These are phyloP conservation scores for Geum urbanum DNA, from an alignment of 306 rosid genomes.

Conservation along the genomic window DNA sequence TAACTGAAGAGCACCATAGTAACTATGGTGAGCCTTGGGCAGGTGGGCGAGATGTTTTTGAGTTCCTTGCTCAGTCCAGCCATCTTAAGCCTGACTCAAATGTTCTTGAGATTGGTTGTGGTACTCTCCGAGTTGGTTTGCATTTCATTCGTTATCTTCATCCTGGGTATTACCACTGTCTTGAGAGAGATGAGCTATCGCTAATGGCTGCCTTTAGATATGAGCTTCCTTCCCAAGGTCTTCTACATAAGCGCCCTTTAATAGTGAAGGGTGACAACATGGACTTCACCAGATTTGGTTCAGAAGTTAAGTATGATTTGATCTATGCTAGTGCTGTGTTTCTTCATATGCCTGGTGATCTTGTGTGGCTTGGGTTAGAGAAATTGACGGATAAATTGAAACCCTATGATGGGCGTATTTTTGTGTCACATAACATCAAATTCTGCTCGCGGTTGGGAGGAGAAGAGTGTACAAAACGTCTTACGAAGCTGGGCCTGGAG, in stretches of 20 bases:
- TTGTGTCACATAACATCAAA: slow-evolving; percentile 81
- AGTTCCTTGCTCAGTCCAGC: slow-evolving; percentile 65
- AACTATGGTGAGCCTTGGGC: slow-evolving; percentile 99
- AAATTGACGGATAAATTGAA: slow-evolving; percentile 60
- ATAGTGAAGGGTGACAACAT: slow-evolving; percentile 77
- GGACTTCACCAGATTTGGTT: slow-evolving; percentile 65
- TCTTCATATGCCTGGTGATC: slow-evolving; percentile 89
- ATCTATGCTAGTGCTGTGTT: slow-evolving; percentile 95
- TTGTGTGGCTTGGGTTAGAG: slow-evolving; percentile 79
- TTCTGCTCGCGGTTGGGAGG: slow-evolving; percentile 82
- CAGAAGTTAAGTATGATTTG: slow-evolving; percentile 51
- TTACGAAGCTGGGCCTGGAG: slow-evolving; percentile 68
- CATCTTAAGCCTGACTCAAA: slow-evolving; percentile 50
- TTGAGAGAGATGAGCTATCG: slow-evolving; percentile 88
- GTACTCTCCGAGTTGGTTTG: slow-evolving; percentile 87
- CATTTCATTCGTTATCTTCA: slow-evolving; percentile 77
- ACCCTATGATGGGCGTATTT: slow-evolving; percentile 70
- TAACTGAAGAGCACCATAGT: slow-evolving; percentile 91
- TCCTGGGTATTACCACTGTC: slow-evolving; percentile 69
- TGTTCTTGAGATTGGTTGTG: slow-evolving; percentile 89
- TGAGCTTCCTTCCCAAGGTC: slow-evolving; percentile 94
- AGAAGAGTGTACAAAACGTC: slow-evolving; percentile 71
- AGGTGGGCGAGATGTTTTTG: slow-evolving; percentile 86
- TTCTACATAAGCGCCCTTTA: slow-evolving; percentile 69
- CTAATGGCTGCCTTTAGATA: slow-evolving; percentile 82